phyloP scores from a whole-genome alignment of 768 basidiomycete genomes.

The Amanita polypyramis region DNA sequence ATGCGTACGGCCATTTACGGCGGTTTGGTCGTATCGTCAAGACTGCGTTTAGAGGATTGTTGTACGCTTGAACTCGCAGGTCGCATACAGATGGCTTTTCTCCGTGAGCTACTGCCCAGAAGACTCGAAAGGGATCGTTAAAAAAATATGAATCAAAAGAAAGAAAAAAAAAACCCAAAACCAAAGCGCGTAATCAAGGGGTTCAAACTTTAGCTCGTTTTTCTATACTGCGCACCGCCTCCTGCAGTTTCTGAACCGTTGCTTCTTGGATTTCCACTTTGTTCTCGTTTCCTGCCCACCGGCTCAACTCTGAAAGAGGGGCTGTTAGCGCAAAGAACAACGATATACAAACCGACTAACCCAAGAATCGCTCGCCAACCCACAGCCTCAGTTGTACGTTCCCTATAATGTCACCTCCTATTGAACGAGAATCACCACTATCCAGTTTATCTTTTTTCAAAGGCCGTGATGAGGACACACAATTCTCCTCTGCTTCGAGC shows the following conservation, averaged over 20 bases:
- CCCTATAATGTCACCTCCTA: slow-evolving; percentile 30
- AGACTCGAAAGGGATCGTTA: no score
- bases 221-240: not conserved
- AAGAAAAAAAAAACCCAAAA: no score
- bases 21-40: no score
- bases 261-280: slow-evolving; percentile 1
- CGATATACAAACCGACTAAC: slow-evolving; percentile 25
- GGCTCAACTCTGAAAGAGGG: slow-evolving; percentile 42
- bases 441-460: slow-evolving; percentile 7
- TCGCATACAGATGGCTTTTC: no score
- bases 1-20: no score
- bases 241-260: not conserved
- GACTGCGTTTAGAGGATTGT: no score
- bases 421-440: slow-evolving; percentile 3
- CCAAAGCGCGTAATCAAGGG: no score
- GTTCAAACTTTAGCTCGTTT: not conserved
- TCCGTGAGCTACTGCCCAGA: no score
- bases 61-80: no score
- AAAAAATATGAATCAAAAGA: not conserved
- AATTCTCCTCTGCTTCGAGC: slow-evolving; percentile 1
- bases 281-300: slow-evolving; percentile 39
- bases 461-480: not conserved
- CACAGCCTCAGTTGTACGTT: slow-evolving; percentile 60
- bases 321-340: slow-evolving; percentile 3
- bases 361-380: slow-evolving; percentile 62